These are phyloP conservation scores for Purpureocillium takamizusanense DNA, from an alignment of 2,329 filamentous ascomycete species.

Conservation along the genomic window DNA sequence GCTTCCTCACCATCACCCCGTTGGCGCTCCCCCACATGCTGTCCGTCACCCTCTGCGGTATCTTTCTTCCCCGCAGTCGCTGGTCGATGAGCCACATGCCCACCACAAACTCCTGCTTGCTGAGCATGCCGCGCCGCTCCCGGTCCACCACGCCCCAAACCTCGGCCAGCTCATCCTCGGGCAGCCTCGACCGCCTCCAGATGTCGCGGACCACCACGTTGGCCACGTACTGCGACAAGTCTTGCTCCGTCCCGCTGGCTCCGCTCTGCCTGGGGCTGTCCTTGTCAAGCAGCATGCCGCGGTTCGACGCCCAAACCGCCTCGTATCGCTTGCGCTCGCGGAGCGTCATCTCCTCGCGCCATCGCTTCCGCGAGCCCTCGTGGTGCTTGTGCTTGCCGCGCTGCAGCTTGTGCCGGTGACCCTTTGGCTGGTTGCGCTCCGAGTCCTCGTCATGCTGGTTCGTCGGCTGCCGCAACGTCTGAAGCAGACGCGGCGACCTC, in stretches of 20 bases:
- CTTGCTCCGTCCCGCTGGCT: conserved; percentile 10
- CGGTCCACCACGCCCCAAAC: conserved; percentile 70
- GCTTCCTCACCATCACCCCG: conserved; percentile 30
- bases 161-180: conserved; percentile 59
- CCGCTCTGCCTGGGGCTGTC: conserved; percentile 9
- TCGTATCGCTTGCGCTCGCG: conserved; percentile 74
- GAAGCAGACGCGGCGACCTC: conserved; percentile 47
- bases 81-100: conserved; percentile 79
- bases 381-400: conserved; percentile 60
- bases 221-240: conserved; percentile 43
- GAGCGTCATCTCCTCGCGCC: conserved; percentile 66
- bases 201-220: conserved; percentile 65
- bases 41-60: conserved; percentile 60
- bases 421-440: conserved; percentile 37
- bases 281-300: conserved; percentile 42
- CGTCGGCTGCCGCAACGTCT: conserved; percentile 54
- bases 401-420: conserved; percentile 43
- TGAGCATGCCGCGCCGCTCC: conserved; percentile 43
- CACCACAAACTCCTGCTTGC: conserved; percentile 68
- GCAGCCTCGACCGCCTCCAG: conserved; percentile 63
- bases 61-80: conserved; percentile 67
- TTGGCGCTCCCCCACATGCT: conserved; percentile 68
- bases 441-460: conserved; percentile 43
- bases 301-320: conserved; percentile 76
- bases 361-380: conserved; percentile 65